Evolutionary conservation across 805 yeast species (phyloP).

Genomic region (Teunomyces gatunensis): DNA sequence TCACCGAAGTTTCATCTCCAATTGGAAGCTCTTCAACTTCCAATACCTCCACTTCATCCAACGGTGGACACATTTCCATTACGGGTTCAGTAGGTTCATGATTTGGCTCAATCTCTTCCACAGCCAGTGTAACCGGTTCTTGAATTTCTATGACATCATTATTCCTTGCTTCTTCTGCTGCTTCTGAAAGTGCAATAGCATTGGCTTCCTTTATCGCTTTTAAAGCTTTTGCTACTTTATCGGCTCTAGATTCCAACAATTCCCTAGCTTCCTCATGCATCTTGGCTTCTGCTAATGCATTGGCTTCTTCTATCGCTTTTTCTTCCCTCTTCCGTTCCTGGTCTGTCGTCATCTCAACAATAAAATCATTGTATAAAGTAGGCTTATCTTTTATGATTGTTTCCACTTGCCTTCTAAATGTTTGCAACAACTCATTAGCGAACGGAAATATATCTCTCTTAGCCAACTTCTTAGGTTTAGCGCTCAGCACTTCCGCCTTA

Average conservation of each 20-base stretch:
- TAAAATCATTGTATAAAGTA: slow-evolving; percentile 25
- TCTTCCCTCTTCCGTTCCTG: not conserved
- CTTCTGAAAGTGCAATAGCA: not conserved
- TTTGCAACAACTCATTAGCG: slow-evolving; percentile 32
- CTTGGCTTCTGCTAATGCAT: not conserved
- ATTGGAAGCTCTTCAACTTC: too few relatives aligned
- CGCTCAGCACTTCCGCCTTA: slow-evolving; percentile 23
- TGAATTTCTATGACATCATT: too few relatives aligned
- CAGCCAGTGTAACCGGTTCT: too few relatives aligned
- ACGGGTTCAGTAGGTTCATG: too few relatives aligned
- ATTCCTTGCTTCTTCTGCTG: not conserved
- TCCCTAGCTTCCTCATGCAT: not conserved
- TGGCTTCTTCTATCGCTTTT: not conserved
- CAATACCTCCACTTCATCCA: too few relatives aligned
- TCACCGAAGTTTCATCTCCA: too few relatives aligned
- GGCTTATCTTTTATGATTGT: slow-evolving; percentile 28
- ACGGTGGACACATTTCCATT: too few relatives aligned
- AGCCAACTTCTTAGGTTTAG: slow-evolving; percentile 35
- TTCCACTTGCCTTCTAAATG: slow-evolving; percentile 30
- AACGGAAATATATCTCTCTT: slow-evolving; percentile 43
- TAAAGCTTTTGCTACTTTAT: not conserved
- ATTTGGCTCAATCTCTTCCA: too few relatives aligned
- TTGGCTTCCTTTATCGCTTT: not conserved
- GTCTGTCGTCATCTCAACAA: not conserved
- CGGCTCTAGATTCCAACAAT: not conserved